A percentile compares a stretch with the other conserved stretches of the same genome.
Conservation (phyloP, 2,329 filamentous ascomycete genomes). For the Karstenula rhodostoma region DNA sequence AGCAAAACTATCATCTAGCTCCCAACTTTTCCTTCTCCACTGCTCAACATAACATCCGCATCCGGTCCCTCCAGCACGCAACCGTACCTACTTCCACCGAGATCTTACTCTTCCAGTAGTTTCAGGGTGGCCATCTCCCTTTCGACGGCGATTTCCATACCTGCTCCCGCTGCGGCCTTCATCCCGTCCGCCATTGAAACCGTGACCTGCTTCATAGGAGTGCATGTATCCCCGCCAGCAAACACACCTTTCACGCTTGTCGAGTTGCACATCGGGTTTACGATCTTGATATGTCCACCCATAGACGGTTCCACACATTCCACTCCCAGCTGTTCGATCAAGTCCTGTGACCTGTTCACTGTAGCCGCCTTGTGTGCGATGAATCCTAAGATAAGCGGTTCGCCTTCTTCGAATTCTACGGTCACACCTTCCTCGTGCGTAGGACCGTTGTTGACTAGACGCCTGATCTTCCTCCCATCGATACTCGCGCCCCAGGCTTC, state of each 20-base stretch:
- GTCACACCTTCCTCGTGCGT: constrained; percentile 37
- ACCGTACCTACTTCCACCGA: background rate
- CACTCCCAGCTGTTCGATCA: constrained; percentile 41
- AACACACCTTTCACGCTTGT: constrained; percentile 62
- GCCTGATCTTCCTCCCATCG: constrained; percentile 34
- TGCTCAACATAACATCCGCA: background rate
- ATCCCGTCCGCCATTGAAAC: constrained; percentile 41
- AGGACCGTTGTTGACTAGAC: constrained; percentile 38
- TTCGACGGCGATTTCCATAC: constrained; percentile 34
- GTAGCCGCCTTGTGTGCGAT: constrained; percentile 37
- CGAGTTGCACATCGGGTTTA: constrained; percentile 56
- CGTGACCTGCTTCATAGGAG: constrained; percentile 42
- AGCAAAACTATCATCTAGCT: background rate
- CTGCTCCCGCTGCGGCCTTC: constrained; percentile 37
- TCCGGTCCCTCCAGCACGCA: background rate
- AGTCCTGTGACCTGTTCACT: constrained; percentile 40
- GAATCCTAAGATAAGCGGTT: constrained; percentile 36
- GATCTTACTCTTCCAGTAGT: constrained; percentile 21
- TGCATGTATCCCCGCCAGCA: constrained; percentile 60
- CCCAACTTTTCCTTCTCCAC: background rate
- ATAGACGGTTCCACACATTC: constrained; percentile 50
- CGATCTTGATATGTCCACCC: constrained; percentile 54
- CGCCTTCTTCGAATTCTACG: constrained; percentile 37
- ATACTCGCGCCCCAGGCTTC: constrained; percentile 33
- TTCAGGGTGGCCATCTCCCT: constrained; percentile 24